Conservation (phyloP, 306 rosid species). For the Quercus cerris region DNA sequence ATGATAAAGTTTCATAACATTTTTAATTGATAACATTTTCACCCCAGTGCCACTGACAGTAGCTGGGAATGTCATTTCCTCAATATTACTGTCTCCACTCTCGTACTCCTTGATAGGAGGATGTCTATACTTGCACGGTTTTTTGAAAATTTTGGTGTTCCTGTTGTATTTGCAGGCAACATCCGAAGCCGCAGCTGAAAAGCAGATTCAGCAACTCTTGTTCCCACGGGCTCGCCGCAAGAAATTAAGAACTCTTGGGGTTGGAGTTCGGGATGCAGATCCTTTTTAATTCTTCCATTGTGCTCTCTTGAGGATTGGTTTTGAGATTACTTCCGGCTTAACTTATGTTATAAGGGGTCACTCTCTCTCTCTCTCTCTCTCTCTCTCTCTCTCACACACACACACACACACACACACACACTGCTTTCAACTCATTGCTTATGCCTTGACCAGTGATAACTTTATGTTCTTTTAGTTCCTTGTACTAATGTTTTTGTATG, state of each 20-base stretch:
- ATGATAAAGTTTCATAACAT: neutral
- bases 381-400: no score
- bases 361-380: neutral
- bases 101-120: neutral
- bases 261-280: slow-evolving; percentile 21
- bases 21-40: neutral
- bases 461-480: neutral
- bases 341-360: neutral
- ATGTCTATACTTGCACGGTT: neutral
- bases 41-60: neutral
- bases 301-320: neutral
- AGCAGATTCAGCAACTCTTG: slow-evolving; percentile 84
- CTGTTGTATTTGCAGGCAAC: slow-evolving; percentile 52
- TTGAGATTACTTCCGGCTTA: neutral
- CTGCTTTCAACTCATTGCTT: neutral
- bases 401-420: no score
- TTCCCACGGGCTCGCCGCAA: slow-evolving; percentile 70
- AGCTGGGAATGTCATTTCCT: no score
- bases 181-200: slow-evolving; percentile 65
- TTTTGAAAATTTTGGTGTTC: neutral
- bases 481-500: neutral
- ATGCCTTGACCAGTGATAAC: neutral
- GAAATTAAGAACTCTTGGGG: slow-evolving; percentile 42
- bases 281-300: slow-evolving; percentile 13
- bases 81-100: neutral